Conservation (phyloP, 2,329 filamentous ascomycete species). For the Biscogniauxia marginata region DNA sequence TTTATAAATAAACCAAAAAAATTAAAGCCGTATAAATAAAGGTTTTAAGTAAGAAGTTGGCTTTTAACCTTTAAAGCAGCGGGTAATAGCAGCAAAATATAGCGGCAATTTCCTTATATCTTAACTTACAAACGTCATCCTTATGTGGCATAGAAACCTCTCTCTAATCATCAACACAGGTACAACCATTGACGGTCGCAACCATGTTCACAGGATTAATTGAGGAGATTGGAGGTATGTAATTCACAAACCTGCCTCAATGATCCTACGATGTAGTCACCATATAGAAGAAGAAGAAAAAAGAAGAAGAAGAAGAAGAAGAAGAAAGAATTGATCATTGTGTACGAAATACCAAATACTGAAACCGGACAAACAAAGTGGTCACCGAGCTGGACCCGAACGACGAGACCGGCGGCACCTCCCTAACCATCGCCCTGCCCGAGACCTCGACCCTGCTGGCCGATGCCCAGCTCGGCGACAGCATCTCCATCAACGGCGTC, state of each 20-base stretch:
- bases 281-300: no score
- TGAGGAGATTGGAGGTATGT: slow-evolving; percentile 86
- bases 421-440: slow-evolving; percentile 76
- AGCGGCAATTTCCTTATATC: no score
- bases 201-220: slow-evolving; percentile 95
- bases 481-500: slow-evolving; percentile 91
- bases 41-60: no score
- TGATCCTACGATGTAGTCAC: no score
- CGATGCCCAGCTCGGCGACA: slow-evolving; percentile 86
- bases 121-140: slow-evolving; percentile 16
- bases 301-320: no score
- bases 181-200: background rate
- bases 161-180: background rate
- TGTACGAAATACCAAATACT: background rate
- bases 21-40: no score
- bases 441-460: slow-evolving; percentile 69
- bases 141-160: slow-evolving; percentile 9
- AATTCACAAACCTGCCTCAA: background rate
- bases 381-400: slow-evolving; percentile 78
- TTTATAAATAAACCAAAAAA: no score
- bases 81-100: no score
- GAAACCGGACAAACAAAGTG: slow-evolving; percentile 51
- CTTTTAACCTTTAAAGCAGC: no score
- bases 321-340: slow-evolving; percentile 2
- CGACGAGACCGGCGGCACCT: slow-evolving; percentile 84